These are phyloP conservation scores for Acanthamoeba sp. DNA, from an alignment of 208 protist genomes.

Conservation along the genomic window DNA sequence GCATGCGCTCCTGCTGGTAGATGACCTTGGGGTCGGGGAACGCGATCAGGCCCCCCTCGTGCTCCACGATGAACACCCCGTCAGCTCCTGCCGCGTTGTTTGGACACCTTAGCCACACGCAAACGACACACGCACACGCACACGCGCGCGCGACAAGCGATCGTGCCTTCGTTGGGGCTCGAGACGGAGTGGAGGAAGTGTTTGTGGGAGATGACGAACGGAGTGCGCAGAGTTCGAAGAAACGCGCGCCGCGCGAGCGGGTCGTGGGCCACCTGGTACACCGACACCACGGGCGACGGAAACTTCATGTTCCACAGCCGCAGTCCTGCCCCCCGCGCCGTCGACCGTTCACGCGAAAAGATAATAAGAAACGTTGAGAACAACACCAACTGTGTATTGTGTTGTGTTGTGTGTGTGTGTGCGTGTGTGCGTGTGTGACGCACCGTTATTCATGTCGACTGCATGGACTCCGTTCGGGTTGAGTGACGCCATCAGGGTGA, in stretches of 20 bases:
- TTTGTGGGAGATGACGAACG: constrained; percentile 44
- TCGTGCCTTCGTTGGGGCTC: neutral
- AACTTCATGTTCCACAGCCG: constrained; percentile 1
- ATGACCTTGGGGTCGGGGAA: constrained; percentile 5
- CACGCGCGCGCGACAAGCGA: no score
- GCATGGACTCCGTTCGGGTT: constrained; percentile 23
- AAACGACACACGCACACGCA: no score
- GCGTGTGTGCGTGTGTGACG: neutral
- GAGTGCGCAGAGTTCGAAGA: neutral
- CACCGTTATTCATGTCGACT: neutral
- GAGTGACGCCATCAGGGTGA: neutral
- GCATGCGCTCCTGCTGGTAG: neutral
- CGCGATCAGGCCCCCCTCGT: neutral
- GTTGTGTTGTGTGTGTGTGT: neutral
- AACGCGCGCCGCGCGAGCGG: neutral
- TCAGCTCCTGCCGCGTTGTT: neutral
- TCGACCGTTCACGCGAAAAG: neutral
- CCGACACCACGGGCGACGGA: constrained; percentile 7
- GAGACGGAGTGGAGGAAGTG: constrained; percentile 49
- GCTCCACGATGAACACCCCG: constrained; percentile 7
- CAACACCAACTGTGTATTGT: no score
- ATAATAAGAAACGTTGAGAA: no score
- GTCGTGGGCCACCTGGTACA: constrained; percentile 44
- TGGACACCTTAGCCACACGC: neutral
- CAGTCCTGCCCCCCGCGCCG: neutral